Base-by-base conservation (phyloP, 768 basidiomycete genomes). In the Kockovaella imperatae region DNA sequence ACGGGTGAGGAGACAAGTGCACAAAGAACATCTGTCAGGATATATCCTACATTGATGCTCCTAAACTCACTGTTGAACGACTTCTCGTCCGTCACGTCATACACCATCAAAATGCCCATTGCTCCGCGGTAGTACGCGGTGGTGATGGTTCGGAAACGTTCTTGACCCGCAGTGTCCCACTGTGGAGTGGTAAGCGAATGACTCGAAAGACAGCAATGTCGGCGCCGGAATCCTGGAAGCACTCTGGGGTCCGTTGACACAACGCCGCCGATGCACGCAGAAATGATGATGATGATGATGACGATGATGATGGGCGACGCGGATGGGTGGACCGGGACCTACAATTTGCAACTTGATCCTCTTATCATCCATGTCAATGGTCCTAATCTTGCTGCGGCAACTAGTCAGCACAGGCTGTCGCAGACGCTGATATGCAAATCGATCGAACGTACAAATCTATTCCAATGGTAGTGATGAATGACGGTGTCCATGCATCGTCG, bases 161-260 rank as follows among this genome's bases (percentile, higher is more conserved):
- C 93, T 76, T 96, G 91, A 31, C 93, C 93, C 43, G 91, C 89
- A 52, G 91, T 96, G 71, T 96, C 90, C 90, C 90, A 96, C 90
- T 95, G 59, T 35, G 43, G 23, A 8, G 15, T 7, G 17, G n/a
- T 29, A 38, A 17, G 21, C 54, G 49, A 17, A 2, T 10, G 10
- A 32, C 10, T 32, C 10, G 10, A 32, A 20, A 38, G 36, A 38
- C 13, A 11, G n/a, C n/a, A n/a, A n/a, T n/a, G n/a, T n/a, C n/a
- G n/a, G n/a, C n/a, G n/a, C n/a, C n/a, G n/a, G n/a, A n/a, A n/a
- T n/a, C n/a, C n/a, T n/a, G n/a, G n/a, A n/a, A n/a, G n/a, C n/a
- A n/a, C n/a, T n/a, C n/a, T n/a, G n/a, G n/a, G n/a, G n/a, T n/a
- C n/a, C n/a, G n/a, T n/a, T n/a, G n/a, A n/a, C n/a, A n/a, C n/a